Evolutionary conservation across 2,329 filamentous ascomycete species (phyloP).

Genomic region (Diaporthe destruens): DNA sequence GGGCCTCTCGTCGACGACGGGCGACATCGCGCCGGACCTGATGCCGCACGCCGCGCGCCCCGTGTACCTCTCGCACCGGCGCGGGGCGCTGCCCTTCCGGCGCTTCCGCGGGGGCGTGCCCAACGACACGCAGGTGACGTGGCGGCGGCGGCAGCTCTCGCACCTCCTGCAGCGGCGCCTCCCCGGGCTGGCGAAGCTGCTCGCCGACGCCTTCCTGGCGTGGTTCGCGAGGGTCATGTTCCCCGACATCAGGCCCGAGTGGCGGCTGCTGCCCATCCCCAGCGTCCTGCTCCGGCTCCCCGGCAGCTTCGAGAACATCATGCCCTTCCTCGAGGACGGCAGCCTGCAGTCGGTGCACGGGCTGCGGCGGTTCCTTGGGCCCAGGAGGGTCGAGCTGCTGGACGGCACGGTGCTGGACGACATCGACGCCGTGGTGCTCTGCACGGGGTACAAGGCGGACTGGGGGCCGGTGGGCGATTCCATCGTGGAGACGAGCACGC

Average conservation of each 20-base stretch:
- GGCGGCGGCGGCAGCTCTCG: conserved; percentile 44
- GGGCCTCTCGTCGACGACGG: conserved; percentile 42
- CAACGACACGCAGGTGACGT: conserved; percentile 45
- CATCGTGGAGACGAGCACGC: conserved; percentile 39
- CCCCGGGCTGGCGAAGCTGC: conserved; percentile 43
- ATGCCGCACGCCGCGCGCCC: conserved; percentile 37
- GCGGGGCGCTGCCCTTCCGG: conserved; percentile 39
- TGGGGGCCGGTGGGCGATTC: conserved; percentile 24
- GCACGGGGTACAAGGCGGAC: conserved; percentile 41
- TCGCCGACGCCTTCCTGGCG: conserved; percentile 23
- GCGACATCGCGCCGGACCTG: conserved; percentile 41
- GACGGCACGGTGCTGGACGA: conserved; percentile 38
- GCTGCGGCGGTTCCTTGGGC: conserved; percentile 36
- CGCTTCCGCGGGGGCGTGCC: conserved; percentile 37
- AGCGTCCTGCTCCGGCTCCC: conserved; percentile 38
- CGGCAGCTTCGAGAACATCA: conserved; percentile 46
- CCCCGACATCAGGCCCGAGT: conserved; percentile 48
- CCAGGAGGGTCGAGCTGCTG: conserved; percentile 37
- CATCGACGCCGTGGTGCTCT: conserved; percentile 38
- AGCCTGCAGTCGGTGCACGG: conserved; percentile 36
- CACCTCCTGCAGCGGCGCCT: conserved; percentile 38
- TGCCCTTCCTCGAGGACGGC: conserved; percentile 49
- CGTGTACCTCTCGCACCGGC: conserved; percentile 42
- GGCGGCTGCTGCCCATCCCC: conserved; percentile 45
- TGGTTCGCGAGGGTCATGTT: conserved; percentile 28